Base-by-base conservation (phyloP, 176 grass and related monocot genomes). In the Thinopyrum elongatum region DNA sequence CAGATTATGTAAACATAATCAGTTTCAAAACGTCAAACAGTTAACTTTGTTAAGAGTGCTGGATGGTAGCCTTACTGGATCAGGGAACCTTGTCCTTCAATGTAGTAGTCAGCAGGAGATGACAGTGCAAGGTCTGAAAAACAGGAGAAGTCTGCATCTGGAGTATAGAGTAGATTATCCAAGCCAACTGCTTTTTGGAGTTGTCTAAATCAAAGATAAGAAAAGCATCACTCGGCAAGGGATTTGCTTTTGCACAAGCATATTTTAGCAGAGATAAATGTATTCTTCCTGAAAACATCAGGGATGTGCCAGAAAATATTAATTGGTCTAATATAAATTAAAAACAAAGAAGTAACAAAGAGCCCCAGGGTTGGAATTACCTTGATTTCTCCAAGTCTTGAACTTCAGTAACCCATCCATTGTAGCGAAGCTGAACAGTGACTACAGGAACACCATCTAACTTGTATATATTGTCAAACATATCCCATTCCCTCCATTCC, bases 391-490 rank as follows among this genome's bases (percentile, higher is more conserved):
- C 89, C 22, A 98, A 76, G 89, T 98, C 86, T 82, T 90, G 84
- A 31, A 98, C 86, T 88, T 98, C 96, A 62, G 96, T 98, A 81
- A 98, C 96, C 96, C 96, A 98, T 66, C 96, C 96, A 92, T 98
- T 94, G 88, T 98, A 98, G 26, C 96, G 86, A 81, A 98, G 96
- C 78, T 98, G 96, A 88, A 98, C 96, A 59, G 96, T 98, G 21
- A 98, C 90, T 79, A 98, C 96, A 87, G 96, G 96, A 78, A 98
- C 96, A 80, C 96, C 96, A 90, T 95, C 92, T 92, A 98, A 90
- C 78, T 95, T 94, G 82, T 95, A 95, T 76, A 98, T 89, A 65
- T 98, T 95, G 57, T 98, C 93, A 91, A 98, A 98, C 76, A 91
- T 71, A 76, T 98, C 93, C 93, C 89, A 95, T 87, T 95, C 76